These are phyloP conservation scores for Knoxdaviesia capensis DNA, from an alignment of 2,329 filamentous ascomycete genomes.

Conservation along the genomic window DNA sequence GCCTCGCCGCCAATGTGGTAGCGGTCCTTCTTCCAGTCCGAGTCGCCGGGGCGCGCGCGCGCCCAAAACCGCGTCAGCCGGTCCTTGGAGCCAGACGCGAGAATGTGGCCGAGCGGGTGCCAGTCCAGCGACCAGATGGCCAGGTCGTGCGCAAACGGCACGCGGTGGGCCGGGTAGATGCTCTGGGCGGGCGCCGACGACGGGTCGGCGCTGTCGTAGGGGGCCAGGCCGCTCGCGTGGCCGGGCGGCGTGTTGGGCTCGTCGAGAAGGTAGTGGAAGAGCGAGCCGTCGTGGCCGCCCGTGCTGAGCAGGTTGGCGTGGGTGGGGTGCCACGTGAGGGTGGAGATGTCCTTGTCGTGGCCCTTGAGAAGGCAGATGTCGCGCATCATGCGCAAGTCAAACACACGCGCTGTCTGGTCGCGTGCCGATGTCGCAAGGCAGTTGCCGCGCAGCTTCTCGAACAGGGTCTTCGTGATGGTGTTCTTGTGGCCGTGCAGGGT, in stretches of 20 bases:
- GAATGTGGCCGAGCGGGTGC: constrained; percentile 89
- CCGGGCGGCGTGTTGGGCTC: constrained; percentile 74
- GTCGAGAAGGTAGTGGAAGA: constrained; percentile 89
- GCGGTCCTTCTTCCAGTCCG: constrained; percentile 68
- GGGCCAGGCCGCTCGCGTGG: constrained; percentile 49
- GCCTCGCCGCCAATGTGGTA: constrained; percentile 92
- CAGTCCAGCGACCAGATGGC: constrained; percentile 96
- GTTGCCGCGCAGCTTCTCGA: constrained; percentile 67
- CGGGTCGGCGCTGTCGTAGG: constrained; percentile 71
- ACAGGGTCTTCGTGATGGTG: constrained; percentile 80
- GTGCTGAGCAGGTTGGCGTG: constrained; percentile 80
- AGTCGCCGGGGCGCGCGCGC: constrained; percentile 69
- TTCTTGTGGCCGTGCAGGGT: constrained; percentile 96
- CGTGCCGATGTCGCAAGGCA: constrained; percentile 83
- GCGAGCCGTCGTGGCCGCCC: constrained; percentile 71
- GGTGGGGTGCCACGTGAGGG: constrained; percentile 81
- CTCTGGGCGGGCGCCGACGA: constrained; percentile 64
- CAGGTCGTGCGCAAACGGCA: constrained; percentile 79
- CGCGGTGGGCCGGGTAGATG: constrained; percentile 76
- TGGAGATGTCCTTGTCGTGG: constrained; percentile 91
- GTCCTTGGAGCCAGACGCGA: constrained; percentile 91
- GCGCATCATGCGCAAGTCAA: constrained; percentile 95
- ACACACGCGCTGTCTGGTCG: constrained; percentile 82
- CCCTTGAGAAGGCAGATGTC: constrained; percentile 86
- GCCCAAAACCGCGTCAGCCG: constrained; percentile 96